Evolutionary conservation across 495 filamentous ascomycete species (phyloP).

Genomic region (Aspergillus cristatus): DNA sequence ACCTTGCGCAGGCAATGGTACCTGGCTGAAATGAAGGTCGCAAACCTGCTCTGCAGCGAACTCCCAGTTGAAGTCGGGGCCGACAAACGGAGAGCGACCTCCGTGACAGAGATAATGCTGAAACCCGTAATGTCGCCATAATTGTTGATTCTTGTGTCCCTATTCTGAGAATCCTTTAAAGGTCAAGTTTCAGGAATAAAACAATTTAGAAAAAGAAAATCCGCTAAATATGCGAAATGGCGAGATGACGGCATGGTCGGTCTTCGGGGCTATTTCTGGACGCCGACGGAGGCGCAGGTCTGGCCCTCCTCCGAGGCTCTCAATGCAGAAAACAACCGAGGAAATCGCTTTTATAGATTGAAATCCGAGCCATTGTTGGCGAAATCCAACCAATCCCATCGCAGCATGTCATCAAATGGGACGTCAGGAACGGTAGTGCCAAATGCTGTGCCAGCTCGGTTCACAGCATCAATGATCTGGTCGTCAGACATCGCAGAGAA

Average conservation of each 20-base stretch:
- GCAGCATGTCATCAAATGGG: conserved; percentile 45
- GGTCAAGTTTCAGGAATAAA: neutral
- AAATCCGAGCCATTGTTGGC: conserved; percentile 24
- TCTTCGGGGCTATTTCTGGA: conserved; percentile 35
- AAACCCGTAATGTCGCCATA: conserved; percentile 25
- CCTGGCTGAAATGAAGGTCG: conserved; percentile 8
- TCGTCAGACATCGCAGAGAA: conserved; percentile 61
- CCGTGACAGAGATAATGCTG: conserved; percentile 19
- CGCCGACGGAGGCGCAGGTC: conserved; percentile 21
- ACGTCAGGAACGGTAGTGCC: conserved; percentile 43
- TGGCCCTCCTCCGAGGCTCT: too few species aligned
- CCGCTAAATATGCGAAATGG: conserved; percentile 4
- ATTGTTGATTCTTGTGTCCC: neutral
- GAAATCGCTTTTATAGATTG: conserved; percentile 7
- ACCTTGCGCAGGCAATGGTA: conserved; percentile 1
- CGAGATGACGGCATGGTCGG: conserved; percentile 8
- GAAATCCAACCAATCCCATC: conserved; percentile 54
- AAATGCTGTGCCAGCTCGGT: conserved; percentile 47
- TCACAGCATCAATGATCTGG: conserved; percentile 54
- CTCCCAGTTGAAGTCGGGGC: conserved; percentile 16
- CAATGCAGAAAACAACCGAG: too few species aligned
- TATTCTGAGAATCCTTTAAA: neutral
- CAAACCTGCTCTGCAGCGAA: conserved; percentile 10
- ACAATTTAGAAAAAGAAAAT: too few species aligned
- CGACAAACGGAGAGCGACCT: conserved; percentile 17